phyloP scores from a whole-genome alignment of 768 basidiomycete genomes.

The Mycena leptocephala region DNA sequence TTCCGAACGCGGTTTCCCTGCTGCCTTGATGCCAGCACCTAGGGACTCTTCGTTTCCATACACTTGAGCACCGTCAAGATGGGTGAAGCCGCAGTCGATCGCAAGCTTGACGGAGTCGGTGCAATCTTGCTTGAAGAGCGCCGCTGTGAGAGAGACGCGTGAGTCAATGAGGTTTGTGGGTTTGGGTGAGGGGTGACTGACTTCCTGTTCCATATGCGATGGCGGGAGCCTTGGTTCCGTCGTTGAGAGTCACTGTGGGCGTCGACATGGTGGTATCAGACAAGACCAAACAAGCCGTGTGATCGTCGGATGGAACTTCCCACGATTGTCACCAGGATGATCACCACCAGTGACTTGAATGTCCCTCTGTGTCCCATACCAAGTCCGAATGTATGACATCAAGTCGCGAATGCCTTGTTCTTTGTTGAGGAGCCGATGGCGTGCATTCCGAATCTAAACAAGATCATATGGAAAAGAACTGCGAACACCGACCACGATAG shows the following conservation, averaged over 20 bases:
- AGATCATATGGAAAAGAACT: no score
- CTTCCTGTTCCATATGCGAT: conserved; percentile 77
- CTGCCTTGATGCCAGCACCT: conserved; percentile 65
- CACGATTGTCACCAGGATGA: no score
- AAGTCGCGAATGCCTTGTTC: no score
- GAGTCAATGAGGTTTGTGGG: background rate
- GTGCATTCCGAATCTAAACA: no score
- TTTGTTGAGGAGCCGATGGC: no score
- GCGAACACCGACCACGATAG: no score
- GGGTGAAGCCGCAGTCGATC: conserved; percentile 70
- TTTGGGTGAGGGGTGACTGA: no score
- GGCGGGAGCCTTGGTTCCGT: conserved; percentile 71
- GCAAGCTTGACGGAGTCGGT: conserved; percentile 59
- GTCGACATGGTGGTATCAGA: background rate
- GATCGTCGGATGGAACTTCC: no score
- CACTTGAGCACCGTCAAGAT: conserved; percentile 75
- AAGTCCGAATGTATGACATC: no score
- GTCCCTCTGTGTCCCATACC: no score
- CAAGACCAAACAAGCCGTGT: no score
- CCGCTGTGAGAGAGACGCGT: conserved; percentile 47
- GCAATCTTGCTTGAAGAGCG: conserved; percentile 63
- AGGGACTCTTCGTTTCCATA: conserved; percentile 72
- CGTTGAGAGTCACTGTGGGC: conserved; percentile 60
- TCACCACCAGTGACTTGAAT: no score
- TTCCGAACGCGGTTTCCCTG: conserved; percentile 67